Conservation (phyloP, 768 basidiomycete genomes). For the Boletus barrowsii region DNA sequence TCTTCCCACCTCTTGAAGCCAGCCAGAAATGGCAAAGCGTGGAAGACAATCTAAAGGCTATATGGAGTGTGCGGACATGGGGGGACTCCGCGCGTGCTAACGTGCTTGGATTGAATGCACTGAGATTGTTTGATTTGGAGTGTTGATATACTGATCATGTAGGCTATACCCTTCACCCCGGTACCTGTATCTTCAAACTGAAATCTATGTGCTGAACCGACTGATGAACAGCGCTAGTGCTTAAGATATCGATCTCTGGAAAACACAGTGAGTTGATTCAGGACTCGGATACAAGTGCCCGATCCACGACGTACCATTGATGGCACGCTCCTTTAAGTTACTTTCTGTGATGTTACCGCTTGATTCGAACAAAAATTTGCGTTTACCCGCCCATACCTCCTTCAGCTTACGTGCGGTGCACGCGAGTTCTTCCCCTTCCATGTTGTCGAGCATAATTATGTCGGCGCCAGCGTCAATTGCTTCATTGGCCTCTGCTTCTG, state of each 20-base stretch:
- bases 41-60: constrained; percentile 80
- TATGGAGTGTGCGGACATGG: constrained; percentile 42
- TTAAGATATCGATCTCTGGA: constrained; percentile 90
- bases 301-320: constrained; percentile 58
- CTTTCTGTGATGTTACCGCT: constrained; percentile 93
- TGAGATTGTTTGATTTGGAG: constrained; percentile 60
- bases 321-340: constrained; percentile 76
- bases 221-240: constrained; percentile 88
- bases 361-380: constrained; percentile 88
- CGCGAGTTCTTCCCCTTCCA: constrained; percentile 72
- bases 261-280: constrained; percentile 1
- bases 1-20: constrained; percentile 76
- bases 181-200: constrained; percentile 89
- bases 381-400: constrained; percentile 74
- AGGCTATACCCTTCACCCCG: constrained; percentile 31
- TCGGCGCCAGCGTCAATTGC: constrained; percentile 97
- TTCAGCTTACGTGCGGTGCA: constrained; percentile 67
- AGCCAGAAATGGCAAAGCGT: constrained; percentile 81
- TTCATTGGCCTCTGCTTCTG: constrained; percentile 89
- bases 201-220: constrained; percentile 94
- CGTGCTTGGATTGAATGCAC: constrained; percentile 71
- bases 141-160: constrained; percentile 15
- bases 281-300: background rate
- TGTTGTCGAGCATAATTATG: constrained; percentile 94
- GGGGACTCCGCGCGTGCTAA: constrained; percentile 54